Conservation (phyloP, 495 filamentous ascomycete genomes). For the Xanthoparmelia taractica region DNA sequence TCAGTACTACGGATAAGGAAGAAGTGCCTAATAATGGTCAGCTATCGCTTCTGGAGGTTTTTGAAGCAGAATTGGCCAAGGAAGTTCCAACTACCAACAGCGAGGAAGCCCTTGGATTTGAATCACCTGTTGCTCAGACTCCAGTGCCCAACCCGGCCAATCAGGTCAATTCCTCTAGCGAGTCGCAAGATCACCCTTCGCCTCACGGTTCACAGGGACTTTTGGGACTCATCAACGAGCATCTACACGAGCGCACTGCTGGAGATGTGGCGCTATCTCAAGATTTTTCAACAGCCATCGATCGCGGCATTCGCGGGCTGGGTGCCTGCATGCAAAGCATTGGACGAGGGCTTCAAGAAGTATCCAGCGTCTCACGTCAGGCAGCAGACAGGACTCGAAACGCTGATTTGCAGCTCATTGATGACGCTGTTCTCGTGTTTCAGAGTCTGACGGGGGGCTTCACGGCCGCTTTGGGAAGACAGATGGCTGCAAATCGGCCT, state of each 20-base stretch:
- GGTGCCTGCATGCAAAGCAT: constrained; percentile 35
- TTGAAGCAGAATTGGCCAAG: constrained; percentile 46
- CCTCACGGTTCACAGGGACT: constrained; percentile 2
- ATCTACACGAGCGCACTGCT: constrained; percentile 17
- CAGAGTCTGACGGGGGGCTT: constrained; percentile 40
- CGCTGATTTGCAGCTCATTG: constrained; percentile 37
- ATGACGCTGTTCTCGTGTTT: constrained; percentile 37
- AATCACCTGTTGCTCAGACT: background rate
- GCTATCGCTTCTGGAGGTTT: constrained; percentile 40
- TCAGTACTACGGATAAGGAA: constrained; percentile 5
- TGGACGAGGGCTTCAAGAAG: constrained; percentile 34
- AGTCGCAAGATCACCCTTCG: background rate
- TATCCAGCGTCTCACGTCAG: constrained; percentile 35
- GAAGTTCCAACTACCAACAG: constrained; percentile 21
- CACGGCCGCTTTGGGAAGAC: constrained; percentile 32
- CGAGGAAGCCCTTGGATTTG: background rate
- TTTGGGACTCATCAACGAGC: constrained; percentile 20
- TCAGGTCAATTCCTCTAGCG: background rate
- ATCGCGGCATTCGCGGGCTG: constrained; percentile 5
- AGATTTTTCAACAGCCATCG: constrained; percentile 15
- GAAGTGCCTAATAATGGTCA: background rate
- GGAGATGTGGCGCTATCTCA: constrained; percentile 16
- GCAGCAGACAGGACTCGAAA: constrained; percentile 34
- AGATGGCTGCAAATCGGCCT: background rate
- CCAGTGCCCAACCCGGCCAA: background rate